phyloP scores from a whole-genome alignment of 2,329 filamentous ascomycete genomes.

The Aspergillus candidus region DNA sequence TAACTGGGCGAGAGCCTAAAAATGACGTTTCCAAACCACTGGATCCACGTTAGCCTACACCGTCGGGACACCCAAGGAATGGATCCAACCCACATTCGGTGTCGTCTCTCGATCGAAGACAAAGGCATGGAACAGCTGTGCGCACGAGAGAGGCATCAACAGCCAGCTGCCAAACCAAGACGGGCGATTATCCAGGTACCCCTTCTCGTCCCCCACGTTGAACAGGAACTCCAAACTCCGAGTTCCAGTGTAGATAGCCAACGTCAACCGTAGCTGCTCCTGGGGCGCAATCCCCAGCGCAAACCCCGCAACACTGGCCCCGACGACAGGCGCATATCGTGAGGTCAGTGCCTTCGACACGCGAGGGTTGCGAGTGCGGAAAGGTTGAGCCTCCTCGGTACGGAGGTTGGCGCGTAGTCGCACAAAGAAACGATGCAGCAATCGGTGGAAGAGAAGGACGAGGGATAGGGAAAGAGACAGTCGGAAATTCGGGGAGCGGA shows the following conservation, averaged over 20 bases:
- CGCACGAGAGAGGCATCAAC: slow-evolving; percentile 68
- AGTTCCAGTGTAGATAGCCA: slow-evolving; percentile 76
- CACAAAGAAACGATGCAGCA: slow-evolving; percentile 84
- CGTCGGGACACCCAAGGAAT: slow-evolving; percentile 9
- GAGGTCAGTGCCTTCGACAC: slow-evolving; percentile 72
- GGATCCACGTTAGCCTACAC: slow-evolving; percentile 3
- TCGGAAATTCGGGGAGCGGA: slow-evolving; percentile 61
- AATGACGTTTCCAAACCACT: slow-evolving; percentile 60
- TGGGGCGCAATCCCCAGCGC: slow-evolving; percentile 70
- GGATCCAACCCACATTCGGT: slow-evolving; percentile 47
- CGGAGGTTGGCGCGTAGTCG: slow-evolving; percentile 73
- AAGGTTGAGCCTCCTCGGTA: slow-evolving; percentile 70
- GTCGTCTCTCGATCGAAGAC: slow-evolving; percentile 72
- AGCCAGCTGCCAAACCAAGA: slow-evolving; percentile 84
- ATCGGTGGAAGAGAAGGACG: slow-evolving; percentile 79
- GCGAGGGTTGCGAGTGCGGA: slow-evolving; percentile 74
- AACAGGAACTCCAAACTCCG: slow-evolving; percentile 80
- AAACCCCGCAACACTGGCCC: slow-evolving; percentile 78
- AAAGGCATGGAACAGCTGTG: slow-evolving; percentile 69
- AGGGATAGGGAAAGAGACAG: slow-evolving; percentile 77
- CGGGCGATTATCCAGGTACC: slow-evolving; percentile 61
- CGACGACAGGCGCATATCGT: slow-evolving; percentile 78
- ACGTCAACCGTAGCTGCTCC: slow-evolving; percentile 66
- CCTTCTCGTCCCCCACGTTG: slow-evolving; percentile 72
- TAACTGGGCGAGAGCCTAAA: slow-evolving; percentile 69